These are phyloP conservation scores for Dothiorella sarmentorum DNA, from an alignment of 2,329 filamentous ascomycete species.

Conservation along the genomic window DNA sequence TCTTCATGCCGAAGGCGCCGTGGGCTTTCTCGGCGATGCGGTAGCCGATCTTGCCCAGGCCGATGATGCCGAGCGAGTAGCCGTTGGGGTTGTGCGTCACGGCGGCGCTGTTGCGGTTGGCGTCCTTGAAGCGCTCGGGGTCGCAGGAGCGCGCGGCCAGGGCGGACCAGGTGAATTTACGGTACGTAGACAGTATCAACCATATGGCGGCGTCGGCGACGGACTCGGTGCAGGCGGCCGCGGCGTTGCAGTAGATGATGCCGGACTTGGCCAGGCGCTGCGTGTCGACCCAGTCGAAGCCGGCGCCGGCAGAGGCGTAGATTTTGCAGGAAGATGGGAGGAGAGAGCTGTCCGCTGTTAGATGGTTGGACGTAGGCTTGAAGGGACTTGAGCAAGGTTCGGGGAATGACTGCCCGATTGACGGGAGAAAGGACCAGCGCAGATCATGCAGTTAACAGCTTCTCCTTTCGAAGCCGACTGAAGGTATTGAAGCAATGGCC, in stretches of 20 bases:
- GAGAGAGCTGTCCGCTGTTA: slow-evolving; percentile 38
- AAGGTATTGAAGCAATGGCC: too few relatives aligned
- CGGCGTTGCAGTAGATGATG: slow-evolving; percentile 32
- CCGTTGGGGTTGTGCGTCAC: slow-evolving; percentile 26
- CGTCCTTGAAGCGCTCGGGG: slow-evolving; percentile 19
- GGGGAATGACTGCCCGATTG: background rate
- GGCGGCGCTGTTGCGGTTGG: slow-evolving; percentile 20
- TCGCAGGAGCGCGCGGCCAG: slow-evolving; percentile 21
- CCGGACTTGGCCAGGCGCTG: slow-evolving; percentile 56
- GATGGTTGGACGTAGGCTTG: too few relatives aligned
- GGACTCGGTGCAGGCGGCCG: slow-evolving; percentile 59
- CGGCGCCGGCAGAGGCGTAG: slow-evolving; percentile 59
- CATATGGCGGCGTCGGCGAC: slow-evolving; percentile 63
- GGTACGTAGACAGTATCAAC: slow-evolving; percentile 62
- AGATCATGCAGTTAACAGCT: background rate
- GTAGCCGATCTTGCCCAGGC: slow-evolving; percentile 36
- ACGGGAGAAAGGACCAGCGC: background rate
- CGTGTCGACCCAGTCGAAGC: slow-evolving; percentile 61
- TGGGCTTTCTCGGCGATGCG: slow-evolving; percentile 29
- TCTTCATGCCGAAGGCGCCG: slow-evolving; percentile 32
- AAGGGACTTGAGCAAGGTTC: too few relatives aligned
- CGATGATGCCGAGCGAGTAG: slow-evolving; percentile 33
- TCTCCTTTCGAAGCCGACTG: too few relatives aligned
- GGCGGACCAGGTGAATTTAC: slow-evolving; percentile 22
- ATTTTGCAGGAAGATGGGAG: slow-evolving; percentile 54